Base-by-base conservation (phyloP, 352 stramenopile genomes). In the Globisporangium splendens region DNA sequence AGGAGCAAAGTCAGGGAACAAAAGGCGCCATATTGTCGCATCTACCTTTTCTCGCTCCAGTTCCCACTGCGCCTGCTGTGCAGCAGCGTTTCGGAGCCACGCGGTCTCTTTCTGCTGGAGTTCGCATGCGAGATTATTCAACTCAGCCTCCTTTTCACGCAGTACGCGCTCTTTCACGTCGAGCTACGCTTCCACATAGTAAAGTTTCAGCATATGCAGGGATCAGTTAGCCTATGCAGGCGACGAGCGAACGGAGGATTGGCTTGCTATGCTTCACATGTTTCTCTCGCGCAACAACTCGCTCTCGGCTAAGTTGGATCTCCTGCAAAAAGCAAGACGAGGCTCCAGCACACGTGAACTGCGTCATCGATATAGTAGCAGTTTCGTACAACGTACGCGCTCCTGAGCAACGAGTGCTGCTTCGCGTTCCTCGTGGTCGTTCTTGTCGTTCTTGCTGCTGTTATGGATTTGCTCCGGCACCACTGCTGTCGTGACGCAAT, bases 101-200 rank as follows among this genome's bases (percentile, higher is more conserved):
- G 56, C 28, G 2, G 10, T 0, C 3, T 61, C 38, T 14, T 50
- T 61, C 11, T 44, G 38, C 15, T 74, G 46, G 13, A 76, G 55
- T 1, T 63, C 41, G 1, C 8, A 20, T n/a, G 72, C 53, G 20
- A 79, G 51, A 10, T 46, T 57, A 1, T 47, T n/a, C 17, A 85
- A 49, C 21, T 77, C 75, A 1, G 54, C 52, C 31, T 65, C 70
- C 46, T 82, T 76, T n/a, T 82, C 72, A 1, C 65, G 61, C 14
- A 82, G 62, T 12, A 77, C 62, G n/a, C 75, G 75, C 42, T 85
- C 67, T 56, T 79, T 85, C 14, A 62, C 57, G 44, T 53, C 56
- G 0, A 85, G 24, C 72, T 85, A 28, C 17, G 28, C 28, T 6
- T 35, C 28, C 28, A 10, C 7, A 4, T 8, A 35, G 5, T 35